These are phyloP conservation scores for Suzukiozyma palmioleophila DNA, from an alignment of 1,139 yeast species.

Conservation along the genomic window DNA sequence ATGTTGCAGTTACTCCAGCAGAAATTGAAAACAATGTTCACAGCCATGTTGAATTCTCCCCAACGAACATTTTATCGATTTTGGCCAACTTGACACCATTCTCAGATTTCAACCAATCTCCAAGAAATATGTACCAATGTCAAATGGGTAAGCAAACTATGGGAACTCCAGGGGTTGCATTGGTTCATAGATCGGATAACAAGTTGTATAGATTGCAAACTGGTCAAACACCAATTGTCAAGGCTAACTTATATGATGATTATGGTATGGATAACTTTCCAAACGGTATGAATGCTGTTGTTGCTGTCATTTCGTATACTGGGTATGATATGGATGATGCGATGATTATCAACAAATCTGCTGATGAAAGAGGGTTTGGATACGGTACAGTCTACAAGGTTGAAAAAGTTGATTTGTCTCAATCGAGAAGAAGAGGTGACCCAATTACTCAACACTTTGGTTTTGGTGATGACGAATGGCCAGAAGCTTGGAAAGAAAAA, in stretches of 20 bases:
- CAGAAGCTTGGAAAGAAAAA: conserved; percentile 81
- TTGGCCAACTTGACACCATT: conserved; percentile 96
- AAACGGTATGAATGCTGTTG: conserved; percentile 97
- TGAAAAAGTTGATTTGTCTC: conserved; percentile 80
- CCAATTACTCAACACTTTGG: conserved; percentile 95
- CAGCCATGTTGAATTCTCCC: conserved; percentile 90
- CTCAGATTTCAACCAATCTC: conserved; percentile 97
- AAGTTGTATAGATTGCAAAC: conserved; percentile 87
- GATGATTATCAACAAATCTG: conserved; percentile 94
- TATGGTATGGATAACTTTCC: conserved; percentile 99
- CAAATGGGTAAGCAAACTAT: conserved; percentile 99
- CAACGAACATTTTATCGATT: conserved; percentile 90
- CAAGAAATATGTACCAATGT: conserved; percentile 99
- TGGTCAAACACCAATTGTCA: conserved; percentile 97
- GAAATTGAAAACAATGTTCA: conserved; percentile 82
- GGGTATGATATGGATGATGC: conserved; percentile 99
- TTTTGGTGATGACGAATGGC: conserved; percentile 90
- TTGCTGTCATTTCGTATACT: conserved; percentile 96
- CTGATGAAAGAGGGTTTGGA: conserved; percentile 97
- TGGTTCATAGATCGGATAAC: conserved; percentile 90
- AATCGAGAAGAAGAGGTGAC: conserved; percentile 84
- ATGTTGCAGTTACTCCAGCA: conserved; percentile 90
- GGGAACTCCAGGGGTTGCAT: conserved; percentile 99
- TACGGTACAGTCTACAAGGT: conserved; percentile 96
- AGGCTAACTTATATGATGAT: conserved; percentile 89